Percentiles rank a stretch among this genome's conserved stretches.
Conservation (phyloP, 441 rosid genomes). For the Capsella rubella region DNA sequence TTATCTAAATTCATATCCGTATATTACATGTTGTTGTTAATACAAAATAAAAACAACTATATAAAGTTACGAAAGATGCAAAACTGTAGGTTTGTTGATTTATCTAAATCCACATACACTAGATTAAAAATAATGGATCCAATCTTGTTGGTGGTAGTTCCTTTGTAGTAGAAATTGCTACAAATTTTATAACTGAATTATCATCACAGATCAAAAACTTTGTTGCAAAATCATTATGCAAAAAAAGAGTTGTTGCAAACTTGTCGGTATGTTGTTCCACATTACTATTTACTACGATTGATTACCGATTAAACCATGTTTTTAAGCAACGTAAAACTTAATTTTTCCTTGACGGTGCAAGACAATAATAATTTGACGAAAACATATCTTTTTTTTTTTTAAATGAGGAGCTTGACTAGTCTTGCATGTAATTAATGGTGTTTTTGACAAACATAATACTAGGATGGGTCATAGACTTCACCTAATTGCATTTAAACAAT, state of each 20-base stretch:
- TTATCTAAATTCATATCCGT: too few species aligned
- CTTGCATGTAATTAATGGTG: slow-evolving; percentile 34
- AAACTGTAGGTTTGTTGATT: too few species aligned
- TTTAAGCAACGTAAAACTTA: slow-evolving; percentile 17
- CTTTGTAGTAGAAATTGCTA: neutral
- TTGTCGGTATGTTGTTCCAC: neutral
- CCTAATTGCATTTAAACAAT: slow-evolving; percentile 29
- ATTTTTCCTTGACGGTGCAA: slow-evolving; percentile 6
- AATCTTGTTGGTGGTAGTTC: neutral
- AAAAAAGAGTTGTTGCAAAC: neutral
- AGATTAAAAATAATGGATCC: neutral
- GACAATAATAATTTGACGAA: slow-evolving; percentile 26
- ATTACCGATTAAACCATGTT: neutral
- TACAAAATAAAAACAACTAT: too few species aligned
- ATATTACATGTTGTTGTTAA: too few species aligned
- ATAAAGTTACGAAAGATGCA: too few species aligned
- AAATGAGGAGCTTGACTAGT: slow-evolving; percentile 25
- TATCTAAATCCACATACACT: too few species aligned
- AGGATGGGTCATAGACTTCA: slow-evolving; percentile 18
- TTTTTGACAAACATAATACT: slow-evolving; percentile 14
- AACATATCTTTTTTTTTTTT: neutral
- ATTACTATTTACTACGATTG: neutral
- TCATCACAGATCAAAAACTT: neutral
- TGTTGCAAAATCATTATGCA: neutral
- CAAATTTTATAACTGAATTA: neutral